phyloP scores from a whole-genome alignment of 768 basidiomycete species.

The Pleurotus citrinopileatus region DNA sequence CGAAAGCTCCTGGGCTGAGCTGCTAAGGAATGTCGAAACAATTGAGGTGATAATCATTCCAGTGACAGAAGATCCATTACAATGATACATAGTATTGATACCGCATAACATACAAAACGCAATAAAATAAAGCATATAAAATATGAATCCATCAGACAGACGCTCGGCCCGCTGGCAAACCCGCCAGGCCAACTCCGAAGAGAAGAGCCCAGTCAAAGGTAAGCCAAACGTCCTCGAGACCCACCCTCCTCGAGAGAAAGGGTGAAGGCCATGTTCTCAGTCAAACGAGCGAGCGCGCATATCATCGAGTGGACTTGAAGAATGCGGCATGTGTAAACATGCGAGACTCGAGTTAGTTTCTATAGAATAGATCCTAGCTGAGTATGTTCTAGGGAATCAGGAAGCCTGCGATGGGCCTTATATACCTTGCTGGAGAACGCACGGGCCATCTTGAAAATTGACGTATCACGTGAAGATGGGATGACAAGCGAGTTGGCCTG shows the following conservation, averaged over 20 bases:
- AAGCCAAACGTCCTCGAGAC: slow-evolving; percentile 57
- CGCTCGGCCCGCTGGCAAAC: slow-evolving; percentile 44
- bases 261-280: slow-evolving; percentile 46
- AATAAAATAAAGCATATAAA: background rate
- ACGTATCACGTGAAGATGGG: background rate
- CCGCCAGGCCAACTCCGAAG: slow-evolving; percentile 22
- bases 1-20: slow-evolving; percentile 5
- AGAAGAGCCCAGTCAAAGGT: slow-evolving; percentile 19
- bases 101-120: no score
- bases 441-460: slow-evolving; percentile 14
- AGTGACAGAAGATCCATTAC: background rate
- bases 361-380: slow-evolving; percentile 80
- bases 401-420: slow-evolving; percentile 11
- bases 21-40: slow-evolving; percentile 2
- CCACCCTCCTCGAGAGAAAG: slow-evolving; percentile 15
- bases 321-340: slow-evolving; percentile 75
- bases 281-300: slow-evolving; percentile 59
- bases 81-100: background rate
- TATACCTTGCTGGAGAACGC: slow-evolving; percentile 26
- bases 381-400: slow-evolving; percentile 65
- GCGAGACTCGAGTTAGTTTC: slow-evolving; percentile 78
- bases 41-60: slow-evolving; percentile 3
- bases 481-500: background rate
- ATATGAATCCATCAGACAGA: slow-evolving; percentile 49
- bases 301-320: slow-evolving; percentile 74